phyloP scores from a whole-genome alignment of 2,329 filamentous ascomycete species.

The Massarina eburnea region DNA sequence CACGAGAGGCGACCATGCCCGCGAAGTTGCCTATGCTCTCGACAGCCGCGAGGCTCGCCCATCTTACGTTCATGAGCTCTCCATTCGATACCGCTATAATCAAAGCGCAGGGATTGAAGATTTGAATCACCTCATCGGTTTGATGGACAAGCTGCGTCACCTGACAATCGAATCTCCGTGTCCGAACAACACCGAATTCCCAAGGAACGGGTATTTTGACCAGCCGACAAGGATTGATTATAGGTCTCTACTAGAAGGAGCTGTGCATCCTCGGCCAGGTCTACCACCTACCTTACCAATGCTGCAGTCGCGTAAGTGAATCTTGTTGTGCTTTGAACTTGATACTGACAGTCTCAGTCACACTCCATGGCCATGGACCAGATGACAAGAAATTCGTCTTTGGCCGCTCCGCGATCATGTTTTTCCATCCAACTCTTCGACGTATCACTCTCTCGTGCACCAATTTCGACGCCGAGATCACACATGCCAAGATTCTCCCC shows the following conservation, averaged over 20 bases:
- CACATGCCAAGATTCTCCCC: constrained; percentile 11
- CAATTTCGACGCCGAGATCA: constrained; percentile 28
- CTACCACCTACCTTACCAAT: constrained; percentile 21
- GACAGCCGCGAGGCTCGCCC: constrained; percentile 24
- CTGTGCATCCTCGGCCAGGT: constrained; percentile 22
- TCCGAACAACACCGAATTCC: constrained; percentile 39
- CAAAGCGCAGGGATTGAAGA: constrained; percentile 31
- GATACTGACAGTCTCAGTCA: constrained; percentile 25
- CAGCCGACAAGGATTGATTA: constrained; percentile 36
- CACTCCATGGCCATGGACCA: constrained; percentile 34
- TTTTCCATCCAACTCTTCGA: constrained; percentile 36
- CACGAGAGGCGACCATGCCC: constrained; percentile 28
- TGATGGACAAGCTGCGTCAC: constrained; percentile 32
- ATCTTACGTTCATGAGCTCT: constrained; percentile 29
- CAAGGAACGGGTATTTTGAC: constrained; percentile 21
- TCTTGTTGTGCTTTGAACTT: not conserved
- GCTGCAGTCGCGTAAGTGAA: constrained; percentile 35
- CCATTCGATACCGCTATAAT: constrained; percentile 28
- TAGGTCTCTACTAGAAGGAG: constrained; percentile 27
- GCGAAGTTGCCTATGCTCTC: constrained; percentile 23
- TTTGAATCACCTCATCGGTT: constrained; percentile 27
- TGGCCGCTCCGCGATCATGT: constrained; percentile 28
- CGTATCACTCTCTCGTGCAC: constrained; percentile 37
- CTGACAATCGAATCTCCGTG: constrained; percentile 39
- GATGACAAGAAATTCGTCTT: constrained; percentile 31